Base-by-base conservation (phyloP, 2,329 filamentous ascomycete species). In the Ophiognomonia clavigignenti-juglandacearum region DNA sequence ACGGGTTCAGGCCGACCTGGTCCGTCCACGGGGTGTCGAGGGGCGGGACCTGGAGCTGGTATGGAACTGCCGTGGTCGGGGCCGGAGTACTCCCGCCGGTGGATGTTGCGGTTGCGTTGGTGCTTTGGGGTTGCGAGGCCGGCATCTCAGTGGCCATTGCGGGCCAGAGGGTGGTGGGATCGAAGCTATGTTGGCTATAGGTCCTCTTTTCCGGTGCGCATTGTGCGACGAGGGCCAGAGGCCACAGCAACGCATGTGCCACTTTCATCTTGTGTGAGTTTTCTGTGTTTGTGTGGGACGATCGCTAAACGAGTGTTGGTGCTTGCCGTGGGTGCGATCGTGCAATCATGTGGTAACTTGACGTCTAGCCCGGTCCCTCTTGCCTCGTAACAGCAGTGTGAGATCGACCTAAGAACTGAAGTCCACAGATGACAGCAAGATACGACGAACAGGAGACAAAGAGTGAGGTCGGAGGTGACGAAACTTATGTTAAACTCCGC, bases 11-110 rank as follows among this genome's bases (percentile, higher is more conserved):
- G 27, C 76, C 75, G 18, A 78, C 72, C 5, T 69, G 61, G 45
- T 67, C 61, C 1, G 76, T 80, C 75, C 75, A 80, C 8, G 70
- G 65, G 3, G 73, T 78, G 51, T 73, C 70, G 3, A 74, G 64
- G 0, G 69, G 71, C 13, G 69, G 67, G 7, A 56, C 64, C 47
- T 68, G 59, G 0, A 66, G 59, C 20, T 61, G 50, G 56, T 26
- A 26, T 10, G 24, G 24, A 26, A 6, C 24, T 10, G 24, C 24
- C 6, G 24, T 6, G 6, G 24, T 26, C 6, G 24, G 24, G 24
- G 24, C n/a, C n/a, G 10, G 24, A 10, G 6, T 26, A 10, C 24
- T 26, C 6, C 24, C 10, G 41, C 4, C 16, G 39, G 22, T 11
- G 29, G 29, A 29, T 19, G 42, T 41, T 8, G 19, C 22, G 4